Percentiles rank a stretch among this genome's conserved stretches.
phyloP scores from a whole-genome alignment of 352 stramenopile genomes.

The Pythium angustatum region DNA sequence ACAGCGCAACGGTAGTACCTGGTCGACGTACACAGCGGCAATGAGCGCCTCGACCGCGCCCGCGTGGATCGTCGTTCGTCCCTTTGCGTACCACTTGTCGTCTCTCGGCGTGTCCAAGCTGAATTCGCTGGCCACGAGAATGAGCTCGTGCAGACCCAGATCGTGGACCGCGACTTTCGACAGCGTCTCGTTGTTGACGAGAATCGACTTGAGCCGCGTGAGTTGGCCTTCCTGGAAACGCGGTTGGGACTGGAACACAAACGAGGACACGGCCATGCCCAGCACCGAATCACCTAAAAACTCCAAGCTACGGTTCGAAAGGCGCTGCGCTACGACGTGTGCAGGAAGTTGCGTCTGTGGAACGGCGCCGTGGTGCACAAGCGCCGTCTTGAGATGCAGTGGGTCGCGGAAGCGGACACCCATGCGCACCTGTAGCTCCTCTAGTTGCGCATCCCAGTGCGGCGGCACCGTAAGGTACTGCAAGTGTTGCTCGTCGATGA shows the following conservation, averaged over 20 bases:
- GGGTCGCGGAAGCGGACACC: constrained; percentile 62
- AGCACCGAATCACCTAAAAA: constrained; percentile 83
- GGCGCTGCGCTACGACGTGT: constrained; percentile 49
- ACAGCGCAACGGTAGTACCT: constrained; percentile 36
- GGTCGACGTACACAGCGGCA: constrained; percentile 74
- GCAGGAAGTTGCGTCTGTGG: constrained; percentile 38
- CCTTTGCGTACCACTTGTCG: constrained; percentile 42
- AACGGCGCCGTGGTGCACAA: constrained; percentile 79
- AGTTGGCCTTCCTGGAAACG: constrained; percentile 74
- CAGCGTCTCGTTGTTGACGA: constrained; percentile 81
- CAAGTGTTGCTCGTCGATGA: constrained; percentile 28
- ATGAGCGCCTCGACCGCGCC: constrained; percentile 79
- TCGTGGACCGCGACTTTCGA: constrained; percentile 61
- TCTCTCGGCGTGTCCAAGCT: constrained; percentile 30
- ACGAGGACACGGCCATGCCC: constrained; percentile 54
- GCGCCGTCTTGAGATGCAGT: constrained; percentile 59
- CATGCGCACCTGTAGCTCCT: constrained; percentile 56
- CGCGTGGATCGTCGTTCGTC: constrained; percentile 67
- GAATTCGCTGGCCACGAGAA: constrained; percentile 61
- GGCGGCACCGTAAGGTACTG: constrained; percentile 45
- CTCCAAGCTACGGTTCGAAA: constrained; percentile 83
- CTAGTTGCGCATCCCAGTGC: constrained; percentile 49
- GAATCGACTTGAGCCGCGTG: constrained; percentile 57
- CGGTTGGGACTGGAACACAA: constrained; percentile 77
- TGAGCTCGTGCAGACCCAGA: constrained; percentile 55